Evolutionary conservation across 805 yeast genomes (phyloP).

Genomic region (Ogataea dorogensis): DNA sequence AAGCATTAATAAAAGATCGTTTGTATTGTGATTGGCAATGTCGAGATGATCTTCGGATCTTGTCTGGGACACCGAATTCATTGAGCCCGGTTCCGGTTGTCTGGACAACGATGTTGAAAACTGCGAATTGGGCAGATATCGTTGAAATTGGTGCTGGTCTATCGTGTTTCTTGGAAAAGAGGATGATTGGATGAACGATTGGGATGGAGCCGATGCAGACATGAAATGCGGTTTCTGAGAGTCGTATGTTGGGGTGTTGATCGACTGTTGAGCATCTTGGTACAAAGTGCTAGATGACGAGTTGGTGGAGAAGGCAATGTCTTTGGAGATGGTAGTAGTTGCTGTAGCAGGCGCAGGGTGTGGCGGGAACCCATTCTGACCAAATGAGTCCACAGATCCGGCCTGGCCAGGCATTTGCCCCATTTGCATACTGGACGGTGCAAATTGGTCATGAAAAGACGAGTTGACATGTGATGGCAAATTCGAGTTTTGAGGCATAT

Average conservation of each 20-base stretch:
- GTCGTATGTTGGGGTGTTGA: conserved; percentile 17
- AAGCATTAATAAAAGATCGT: conserved; percentile 78
- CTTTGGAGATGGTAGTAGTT: conserved; percentile 54
- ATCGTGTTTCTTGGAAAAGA: conserved; percentile 14
- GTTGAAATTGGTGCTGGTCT: conserved; percentile 11
- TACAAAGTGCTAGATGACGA: conserved; percentile 35
- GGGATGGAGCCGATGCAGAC: conserved; percentile 32
- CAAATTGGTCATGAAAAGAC: conserved; percentile 25
- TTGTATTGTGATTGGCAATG: conserved; percentile 79
- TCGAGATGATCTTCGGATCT: conserved; percentile 52
- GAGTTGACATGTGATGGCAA: conserved; percentile 38
- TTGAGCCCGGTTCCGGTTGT: conserved; percentile 6
- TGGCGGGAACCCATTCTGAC: conserved; percentile 28
- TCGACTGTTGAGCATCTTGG: conserved; percentile 33
- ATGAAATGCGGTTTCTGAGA: conserved; percentile 21
- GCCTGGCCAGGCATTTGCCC: conserved; percentile 14
- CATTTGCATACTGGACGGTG: conserved; percentile 11
- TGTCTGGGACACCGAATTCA: conserved; percentile 4
- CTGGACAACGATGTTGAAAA: conserved; percentile 8
- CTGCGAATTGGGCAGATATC: conserved; percentile 9
- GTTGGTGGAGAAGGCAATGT: conserved; percentile 40
- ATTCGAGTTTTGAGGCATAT: conserved; percentile 42
- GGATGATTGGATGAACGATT: conserved; percentile 20
- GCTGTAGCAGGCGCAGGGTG: conserved; percentile 48
- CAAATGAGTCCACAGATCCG: conserved; percentile 14